These are phyloP conservation scores for Colletotrichum sidae DNA, from an alignment of 2,329 filamentous ascomycete species.

Conservation along the genomic window DNA sequence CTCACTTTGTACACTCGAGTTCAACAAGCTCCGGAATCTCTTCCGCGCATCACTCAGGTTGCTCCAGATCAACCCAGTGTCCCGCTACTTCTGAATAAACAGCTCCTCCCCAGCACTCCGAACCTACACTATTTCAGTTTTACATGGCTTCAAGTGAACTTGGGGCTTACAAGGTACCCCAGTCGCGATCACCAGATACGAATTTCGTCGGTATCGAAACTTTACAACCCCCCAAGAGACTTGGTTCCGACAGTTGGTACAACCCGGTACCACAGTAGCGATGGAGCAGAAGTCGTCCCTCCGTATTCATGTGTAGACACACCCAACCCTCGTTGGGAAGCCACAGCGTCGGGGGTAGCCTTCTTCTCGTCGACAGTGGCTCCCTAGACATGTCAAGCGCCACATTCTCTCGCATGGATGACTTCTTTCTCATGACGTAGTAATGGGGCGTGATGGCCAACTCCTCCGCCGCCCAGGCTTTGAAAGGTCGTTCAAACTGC, in stretches of 20 bases:
- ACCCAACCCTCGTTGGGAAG: constrained; percentile 67
- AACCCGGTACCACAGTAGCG: constrained; percentile 75
- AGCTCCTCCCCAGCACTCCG: constrained; percentile 64
- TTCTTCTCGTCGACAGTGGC: not conserved
- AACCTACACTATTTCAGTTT: constrained; percentile 47
- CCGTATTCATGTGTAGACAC: constrained; percentile 72
- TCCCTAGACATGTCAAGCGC: constrained; percentile 48
- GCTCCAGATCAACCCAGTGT: constrained; percentile 78
- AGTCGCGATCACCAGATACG: constrained; percentile 72
- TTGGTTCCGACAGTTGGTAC: constrained; percentile 61
- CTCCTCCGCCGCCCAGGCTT: constrained; percentile 66
- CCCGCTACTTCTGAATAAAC: constrained; percentile 70
- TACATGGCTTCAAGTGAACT: constrained; percentile 64
- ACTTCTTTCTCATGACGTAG: constrained; percentile 72
- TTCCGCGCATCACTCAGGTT: constrained; percentile 53
- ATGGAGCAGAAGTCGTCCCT: constrained; percentile 73
- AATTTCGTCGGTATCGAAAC: constrained; percentile 72
- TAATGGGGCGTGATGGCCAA: constrained; percentile 73
- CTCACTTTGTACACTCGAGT: too few relatives aligned
- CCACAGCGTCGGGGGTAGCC: constrained; percentile 54
- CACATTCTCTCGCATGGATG: constrained; percentile 70
- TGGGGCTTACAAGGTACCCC: constrained; percentile 76
- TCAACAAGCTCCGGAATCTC: constrained; percentile 8
- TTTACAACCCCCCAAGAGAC: constrained; percentile 69
- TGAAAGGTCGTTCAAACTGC: constrained; percentile 65